phyloP scores from a whole-genome alignment of 805 yeast genomes.

The Zygotorulaspora sp. region DNA sequence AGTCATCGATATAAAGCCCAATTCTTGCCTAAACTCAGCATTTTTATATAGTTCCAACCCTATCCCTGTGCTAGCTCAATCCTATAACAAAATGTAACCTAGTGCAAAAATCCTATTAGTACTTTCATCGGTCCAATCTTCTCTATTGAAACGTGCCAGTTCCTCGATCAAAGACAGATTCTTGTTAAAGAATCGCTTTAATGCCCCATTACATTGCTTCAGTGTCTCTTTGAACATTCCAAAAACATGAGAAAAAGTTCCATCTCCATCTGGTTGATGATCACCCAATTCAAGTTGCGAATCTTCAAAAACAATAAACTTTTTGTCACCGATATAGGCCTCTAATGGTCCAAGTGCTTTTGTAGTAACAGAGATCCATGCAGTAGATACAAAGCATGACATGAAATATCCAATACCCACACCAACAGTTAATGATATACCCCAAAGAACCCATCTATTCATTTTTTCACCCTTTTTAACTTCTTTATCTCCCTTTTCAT shows the following conservation, averaged over 20 bases:
- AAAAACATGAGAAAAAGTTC: constrained; percentile 18
- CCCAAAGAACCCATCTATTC: constrained; percentile 25
- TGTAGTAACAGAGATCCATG: constrained; percentile 12
- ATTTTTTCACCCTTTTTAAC: constrained; percentile 7
- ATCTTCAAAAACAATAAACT: constrained; percentile 13
- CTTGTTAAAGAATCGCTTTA: constrained; percentile 17
- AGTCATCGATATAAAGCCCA: too few species aligned
- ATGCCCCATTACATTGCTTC: constrained; percentile 18
- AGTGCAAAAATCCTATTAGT: constrained; percentile 18
- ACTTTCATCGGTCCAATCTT: constrained; percentile 15
- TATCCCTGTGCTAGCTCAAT: too few species aligned
- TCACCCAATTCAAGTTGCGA: constrained; percentile 9
- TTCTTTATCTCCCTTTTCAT: constrained; percentile 8
- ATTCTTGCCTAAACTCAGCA: too few species aligned
- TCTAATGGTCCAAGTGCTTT: constrained; percentile 11
- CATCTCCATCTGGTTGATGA: constrained; percentile 10
- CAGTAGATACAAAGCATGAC: constrained; percentile 21
- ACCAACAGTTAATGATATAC: constrained; percentile 30
- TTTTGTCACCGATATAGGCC: constrained; percentile 7
- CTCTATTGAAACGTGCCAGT: constrained; percentile 4
- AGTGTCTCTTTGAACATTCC: constrained; percentile 18
- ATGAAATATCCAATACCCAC: constrained; percentile 32
- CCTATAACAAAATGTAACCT: constrained; percentile 16
- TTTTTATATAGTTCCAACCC: too few species aligned
- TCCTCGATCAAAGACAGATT: constrained; percentile 13